Conservation (phyloP, 257 asterid species). For the Perilla frutescens region DNA sequence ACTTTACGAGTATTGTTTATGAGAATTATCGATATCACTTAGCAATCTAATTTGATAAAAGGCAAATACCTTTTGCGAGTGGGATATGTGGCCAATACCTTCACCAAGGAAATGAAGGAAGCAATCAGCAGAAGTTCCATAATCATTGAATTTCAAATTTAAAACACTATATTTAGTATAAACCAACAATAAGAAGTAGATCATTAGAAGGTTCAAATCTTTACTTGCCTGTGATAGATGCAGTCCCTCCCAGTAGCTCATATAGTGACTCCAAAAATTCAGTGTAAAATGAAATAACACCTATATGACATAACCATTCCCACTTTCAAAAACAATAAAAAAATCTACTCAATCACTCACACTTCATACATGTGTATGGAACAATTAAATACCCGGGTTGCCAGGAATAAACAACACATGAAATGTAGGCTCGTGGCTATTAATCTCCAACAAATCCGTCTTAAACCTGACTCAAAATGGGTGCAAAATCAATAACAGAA, state of each 20-base stretch:
- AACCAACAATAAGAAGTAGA: background rate
- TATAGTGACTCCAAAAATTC: constrained; percentile 72
- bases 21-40: constrained; percentile 9
- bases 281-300: constrained; percentile 81
- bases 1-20: background rate
- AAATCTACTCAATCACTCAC: background rate
- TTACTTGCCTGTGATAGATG: constrained; percentile 75
- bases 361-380: background rate
- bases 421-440: constrained; percentile 56
- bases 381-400: constrained; percentile 71
- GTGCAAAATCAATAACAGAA: constrained; percentile 7
- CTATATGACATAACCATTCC: constrained; percentile 51
- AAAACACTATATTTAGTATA: background rate
- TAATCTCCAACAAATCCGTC: constrained; percentile 80
- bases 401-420: constrained; percentile 89
- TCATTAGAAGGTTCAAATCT: background rate
- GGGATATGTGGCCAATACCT: constrained; percentile 81
- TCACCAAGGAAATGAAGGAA: constrained; percentile 39
- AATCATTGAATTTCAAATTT: constrained; percentile 21
- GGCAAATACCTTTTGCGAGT: constrained; percentile 65
- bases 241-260: constrained; percentile 74
- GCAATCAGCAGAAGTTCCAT: constrained; percentile 35
- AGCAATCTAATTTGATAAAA: constrained; percentile 3
- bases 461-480: constrained; percentile 52
- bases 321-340: constrained; percentile 11